phyloP scores from a whole-genome alignment of 495 filamentous ascomycete species.

The Xylaria intraflava region DNA sequence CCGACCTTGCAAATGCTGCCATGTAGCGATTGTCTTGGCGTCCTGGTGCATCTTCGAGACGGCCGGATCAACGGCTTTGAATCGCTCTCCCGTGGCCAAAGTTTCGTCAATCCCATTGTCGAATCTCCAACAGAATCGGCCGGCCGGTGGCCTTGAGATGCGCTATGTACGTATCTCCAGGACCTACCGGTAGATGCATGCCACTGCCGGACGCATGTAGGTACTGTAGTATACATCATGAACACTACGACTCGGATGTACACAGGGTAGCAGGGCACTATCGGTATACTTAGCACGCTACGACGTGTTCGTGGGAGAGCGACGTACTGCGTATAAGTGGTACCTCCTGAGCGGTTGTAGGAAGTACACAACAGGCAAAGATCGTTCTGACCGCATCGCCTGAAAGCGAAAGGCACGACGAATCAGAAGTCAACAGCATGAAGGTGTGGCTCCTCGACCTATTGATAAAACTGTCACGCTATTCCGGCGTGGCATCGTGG shows the following conservation, averaged over 20 bases:
- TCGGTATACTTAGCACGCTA: too few relatives aligned
- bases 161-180: neutral
- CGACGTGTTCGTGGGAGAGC: too few relatives aligned
- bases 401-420: neutral
- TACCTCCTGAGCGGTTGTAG: neutral
- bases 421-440: slow-evolving; percentile 1
- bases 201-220: neutral
- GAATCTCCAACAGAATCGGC: neutral
- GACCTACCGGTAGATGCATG: neutral
- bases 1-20: too few relatives aligned
- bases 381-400: slow-evolving; percentile 3
- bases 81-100: neutral
- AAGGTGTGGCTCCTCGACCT: slow-evolving; percentile 5
- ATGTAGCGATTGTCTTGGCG: too few relatives aligned
- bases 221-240: neutral
- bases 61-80: too few relatives aligned
- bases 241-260: too few relatives aligned
- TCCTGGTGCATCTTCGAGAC: too few relatives aligned
- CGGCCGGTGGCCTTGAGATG: neutral
- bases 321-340: neutral
- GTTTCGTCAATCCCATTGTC: neutral
- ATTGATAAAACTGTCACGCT: slow-evolving; percentile 11
- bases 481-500: slow-evolving; percentile 21
- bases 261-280: too few relatives aligned
- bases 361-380: slow-evolving; percentile 1